Conservation (phyloP, 164 flowering plant genomes). For the Chimonanthus praecox region DNA sequence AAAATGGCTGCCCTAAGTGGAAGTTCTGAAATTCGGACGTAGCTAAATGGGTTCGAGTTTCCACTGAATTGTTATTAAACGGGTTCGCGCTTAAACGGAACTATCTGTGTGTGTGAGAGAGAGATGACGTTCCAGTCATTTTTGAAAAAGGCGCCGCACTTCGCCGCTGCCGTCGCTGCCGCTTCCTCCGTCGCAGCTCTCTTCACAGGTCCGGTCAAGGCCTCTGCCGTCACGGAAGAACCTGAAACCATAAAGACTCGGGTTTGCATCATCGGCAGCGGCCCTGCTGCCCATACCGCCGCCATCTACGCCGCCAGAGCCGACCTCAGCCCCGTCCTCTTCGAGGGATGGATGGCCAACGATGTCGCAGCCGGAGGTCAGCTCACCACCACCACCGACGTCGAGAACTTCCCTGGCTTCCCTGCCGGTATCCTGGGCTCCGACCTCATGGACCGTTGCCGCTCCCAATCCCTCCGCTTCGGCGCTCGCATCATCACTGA, state of each 20-base stretch:
- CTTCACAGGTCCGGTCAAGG: background rate
- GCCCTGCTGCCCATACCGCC: constrained; percentile 97
- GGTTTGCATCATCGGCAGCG: constrained; percentile 90
- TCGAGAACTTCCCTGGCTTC: constrained; percentile 96
- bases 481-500: constrained; percentile 74
- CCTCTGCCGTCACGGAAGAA: constrained; percentile 31
- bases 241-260: constrained; percentile 43
- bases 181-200: background rate
- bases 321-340: constrained; percentile 79
- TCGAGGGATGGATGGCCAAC: constrained; percentile 97
- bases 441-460: constrained; percentile 68
- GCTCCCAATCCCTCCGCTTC: constrained; percentile 60
- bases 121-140: background rate
- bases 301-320: constrained; percentile 95
- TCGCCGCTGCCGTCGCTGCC: background rate
- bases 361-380: constrained; percentile 98
- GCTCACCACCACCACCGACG: constrained; percentile 93
- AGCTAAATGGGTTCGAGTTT: too few relatives aligned
- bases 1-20: too few relatives aligned
- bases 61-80: too few relatives aligned
- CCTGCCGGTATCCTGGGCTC: constrained; percentile 68
- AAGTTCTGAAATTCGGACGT: too few relatives aligned
- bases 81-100: background rate
- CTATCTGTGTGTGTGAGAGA: background rate
- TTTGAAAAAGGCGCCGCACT: background rate